These are phyloP conservation scores for Psilocybe azurescens DNA, from an alignment of 768 basidiomycete genomes.

Conservation along the genomic window DNA sequence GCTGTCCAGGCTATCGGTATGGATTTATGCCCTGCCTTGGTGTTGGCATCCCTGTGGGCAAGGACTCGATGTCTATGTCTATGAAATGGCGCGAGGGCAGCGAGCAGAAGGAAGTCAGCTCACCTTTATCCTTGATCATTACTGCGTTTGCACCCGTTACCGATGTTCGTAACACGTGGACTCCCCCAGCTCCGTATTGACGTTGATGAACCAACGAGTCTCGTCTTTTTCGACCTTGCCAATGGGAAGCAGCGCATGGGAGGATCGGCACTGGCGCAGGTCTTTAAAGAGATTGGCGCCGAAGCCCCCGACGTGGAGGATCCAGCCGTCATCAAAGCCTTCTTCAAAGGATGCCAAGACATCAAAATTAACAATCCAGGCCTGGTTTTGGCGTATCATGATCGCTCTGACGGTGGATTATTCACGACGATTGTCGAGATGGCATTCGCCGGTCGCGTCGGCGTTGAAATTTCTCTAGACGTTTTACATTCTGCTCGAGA, in stretches of 20 bases:
- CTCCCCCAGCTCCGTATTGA: conserved; percentile 82
- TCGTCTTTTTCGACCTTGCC: conserved; percentile 92
- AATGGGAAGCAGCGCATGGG: conserved; percentile 83
- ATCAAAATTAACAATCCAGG: conserved; percentile 61
- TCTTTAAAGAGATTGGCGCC: conserved; percentile 90
- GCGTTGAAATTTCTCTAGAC: conserved; percentile 78
- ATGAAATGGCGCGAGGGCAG: conserved; percentile 84
- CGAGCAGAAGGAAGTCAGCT: conserved; percentile 80
- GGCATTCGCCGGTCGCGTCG: conserved; percentile 89
- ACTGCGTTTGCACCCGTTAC: conserved; percentile 93
- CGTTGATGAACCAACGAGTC: conserved; percentile 62
- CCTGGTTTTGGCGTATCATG: conserved; percentile 92
- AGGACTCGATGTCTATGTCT: conserved; percentile 99
- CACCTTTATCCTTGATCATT: conserved; percentile 92
- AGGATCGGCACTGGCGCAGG: conserved; percentile 94
- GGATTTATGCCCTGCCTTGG: conserved; percentile 92
- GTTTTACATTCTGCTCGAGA: conserved; percentile 53
- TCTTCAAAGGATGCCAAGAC: conserved; percentile 79
- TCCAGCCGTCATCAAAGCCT: conserved; percentile 74
- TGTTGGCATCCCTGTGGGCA: conserved; percentile 96
- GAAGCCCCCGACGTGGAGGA: conserved; percentile 89
- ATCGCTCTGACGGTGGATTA: conserved; percentile 96
- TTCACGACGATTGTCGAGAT: conserved; percentile 93
- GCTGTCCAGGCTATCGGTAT: conserved; percentile 91
- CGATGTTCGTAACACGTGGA: conserved; percentile 87